Conservation (phyloP, 805 yeast species). For the Yarrowia bubula region DNA sequence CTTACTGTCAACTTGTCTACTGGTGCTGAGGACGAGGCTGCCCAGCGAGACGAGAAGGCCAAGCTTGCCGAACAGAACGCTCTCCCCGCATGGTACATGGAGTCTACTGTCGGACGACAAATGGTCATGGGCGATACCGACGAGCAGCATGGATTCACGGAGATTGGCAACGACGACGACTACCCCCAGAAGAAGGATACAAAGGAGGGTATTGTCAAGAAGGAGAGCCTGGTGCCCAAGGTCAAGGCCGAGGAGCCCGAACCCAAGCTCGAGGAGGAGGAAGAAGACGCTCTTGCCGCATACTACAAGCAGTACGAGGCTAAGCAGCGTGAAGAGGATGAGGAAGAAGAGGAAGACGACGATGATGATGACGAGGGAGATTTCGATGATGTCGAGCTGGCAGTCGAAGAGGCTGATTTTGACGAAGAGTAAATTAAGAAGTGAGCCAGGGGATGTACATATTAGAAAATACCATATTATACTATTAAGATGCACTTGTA, state of each 20-base stretch:
- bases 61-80: slow-evolving; percentile 85
- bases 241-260: slow-evolving; percentile 30
- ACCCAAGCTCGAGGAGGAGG: slow-evolving; percentile 27
- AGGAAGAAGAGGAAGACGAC: slow-evolving; percentile 49
- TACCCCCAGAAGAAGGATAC: slow-evolving; percentile 45
- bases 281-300: slow-evolving; percentile 68
- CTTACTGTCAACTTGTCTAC: slow-evolving; percentile 84
- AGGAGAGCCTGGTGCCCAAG: slow-evolving; percentile 41
- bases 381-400: slow-evolving; percentile 36
- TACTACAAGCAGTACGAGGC: slow-evolving; percentile 76
- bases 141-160: slow-evolving; percentile 20
- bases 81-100: slow-evolving; percentile 93
- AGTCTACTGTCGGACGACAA: slow-evolving; percentile 76
- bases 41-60: slow-evolving; percentile 66
- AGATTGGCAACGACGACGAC: slow-evolving; percentile 18
- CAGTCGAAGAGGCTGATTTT: slow-evolving; percentile 37
- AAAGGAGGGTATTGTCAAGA: slow-evolving; percentile 45
- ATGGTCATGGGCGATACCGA: slow-evolving; percentile 38
- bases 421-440: slow-evolving; percentile 37
- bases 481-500: neutral
- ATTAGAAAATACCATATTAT: neutral
- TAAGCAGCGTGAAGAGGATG: slow-evolving; percentile 61
- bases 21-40: slow-evolving; percentile 72
- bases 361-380: slow-evolving; percentile 51
- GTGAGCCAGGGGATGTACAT: neutral